Conservation (phyloP, 2,329 filamentous ascomycete species). For the Penicillium brasilianum region DNA sequence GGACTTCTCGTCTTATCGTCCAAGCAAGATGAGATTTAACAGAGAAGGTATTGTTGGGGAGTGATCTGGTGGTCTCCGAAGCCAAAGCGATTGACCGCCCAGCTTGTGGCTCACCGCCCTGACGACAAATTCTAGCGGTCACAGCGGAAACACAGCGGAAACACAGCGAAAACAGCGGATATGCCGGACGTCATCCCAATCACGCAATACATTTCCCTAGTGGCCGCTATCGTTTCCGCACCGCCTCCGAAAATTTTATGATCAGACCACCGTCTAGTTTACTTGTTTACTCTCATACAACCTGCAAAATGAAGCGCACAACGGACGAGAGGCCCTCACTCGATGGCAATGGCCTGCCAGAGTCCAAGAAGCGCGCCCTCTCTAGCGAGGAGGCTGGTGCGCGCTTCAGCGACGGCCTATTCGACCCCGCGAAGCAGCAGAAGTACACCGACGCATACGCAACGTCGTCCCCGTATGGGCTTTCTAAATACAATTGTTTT, state of each 20-base stretch:
- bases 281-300: constrained; percentile 5
- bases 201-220: not conserved
- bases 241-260: constrained; percentile 28
- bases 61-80: not conserved
- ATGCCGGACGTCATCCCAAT: not conserved
- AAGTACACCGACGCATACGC: constrained; percentile 52
- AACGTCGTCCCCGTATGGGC: constrained; percentile 49
- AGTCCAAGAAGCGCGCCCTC: constrained; percentile 47
- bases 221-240: constrained; percentile 17
- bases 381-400: constrained; percentile 45
- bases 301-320: constrained; percentile 52
- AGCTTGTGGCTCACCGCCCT: constrained; percentile 25
- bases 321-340: constrained; percentile 38
- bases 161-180: not conserved
- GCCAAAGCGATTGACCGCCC: constrained; percentile 13
- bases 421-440: constrained; percentile 47
- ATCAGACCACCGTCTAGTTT: constrained; percentile 21
- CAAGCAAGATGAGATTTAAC: not conserved
- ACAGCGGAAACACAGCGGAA: not conserved
- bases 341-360: constrained; percentile 39
- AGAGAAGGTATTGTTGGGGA: not conserved
- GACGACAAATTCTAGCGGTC: not conserved
- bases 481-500: constrained; percentile 11
- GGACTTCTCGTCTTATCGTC: not conserved
- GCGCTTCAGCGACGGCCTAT: constrained; percentile 52